Percentiles rank a stretch among this genome's conserved stretches.
phyloP scores from a whole-genome alignment of 129 eudicot genomes.

The Helianthus tuberosus region DNA sequence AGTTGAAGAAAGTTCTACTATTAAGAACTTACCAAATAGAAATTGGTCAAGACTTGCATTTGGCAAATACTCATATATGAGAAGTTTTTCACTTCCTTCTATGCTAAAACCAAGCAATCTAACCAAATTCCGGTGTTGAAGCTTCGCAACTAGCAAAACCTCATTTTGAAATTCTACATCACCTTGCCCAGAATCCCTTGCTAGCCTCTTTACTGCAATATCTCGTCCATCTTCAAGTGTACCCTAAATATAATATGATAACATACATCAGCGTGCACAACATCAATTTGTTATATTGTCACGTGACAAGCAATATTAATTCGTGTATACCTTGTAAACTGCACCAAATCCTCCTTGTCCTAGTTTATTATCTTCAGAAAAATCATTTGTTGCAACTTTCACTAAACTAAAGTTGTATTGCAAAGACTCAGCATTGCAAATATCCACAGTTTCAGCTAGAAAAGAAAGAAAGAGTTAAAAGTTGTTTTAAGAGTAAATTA shows the following conservation, averaged over 20 bases:
- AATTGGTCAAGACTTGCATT: slow-evolving; percentile 9
- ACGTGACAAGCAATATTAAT: background rate
- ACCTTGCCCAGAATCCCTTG: slow-evolving; percentile 13
- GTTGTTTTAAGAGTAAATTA: background rate
- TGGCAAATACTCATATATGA: background rate
- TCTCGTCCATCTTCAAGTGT: background rate
- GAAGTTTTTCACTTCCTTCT: slow-evolving; percentile 8
- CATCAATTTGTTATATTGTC: background rate
- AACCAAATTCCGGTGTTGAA: slow-evolving; percentile 10
- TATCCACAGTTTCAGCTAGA: background rate
- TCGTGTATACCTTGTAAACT: background rate
- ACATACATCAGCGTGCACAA: background rate
- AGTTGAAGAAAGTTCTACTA: background rate
- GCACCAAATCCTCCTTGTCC: background rate
- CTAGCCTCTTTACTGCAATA: slow-evolving; percentile 5
- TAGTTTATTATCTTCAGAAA: slow-evolving; percentile 2
- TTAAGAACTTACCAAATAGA: slow-evolving; percentile 1
- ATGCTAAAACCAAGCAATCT: slow-evolving; percentile 10
- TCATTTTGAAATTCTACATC: slow-evolving; percentile 4
- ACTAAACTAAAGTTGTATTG: slow-evolving; percentile 4
- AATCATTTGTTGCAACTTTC: slow-evolving; percentile 4
- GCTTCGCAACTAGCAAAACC: background rate
- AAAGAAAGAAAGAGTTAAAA: background rate
- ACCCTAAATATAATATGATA: background rate
- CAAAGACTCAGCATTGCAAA: background rate